Evolutionary conservation across 2,329 filamentous ascomycete species (phyloP), one percentile per base, ranked within the genome.

Genomic region (Neofusicoccum sp.): DNA sequence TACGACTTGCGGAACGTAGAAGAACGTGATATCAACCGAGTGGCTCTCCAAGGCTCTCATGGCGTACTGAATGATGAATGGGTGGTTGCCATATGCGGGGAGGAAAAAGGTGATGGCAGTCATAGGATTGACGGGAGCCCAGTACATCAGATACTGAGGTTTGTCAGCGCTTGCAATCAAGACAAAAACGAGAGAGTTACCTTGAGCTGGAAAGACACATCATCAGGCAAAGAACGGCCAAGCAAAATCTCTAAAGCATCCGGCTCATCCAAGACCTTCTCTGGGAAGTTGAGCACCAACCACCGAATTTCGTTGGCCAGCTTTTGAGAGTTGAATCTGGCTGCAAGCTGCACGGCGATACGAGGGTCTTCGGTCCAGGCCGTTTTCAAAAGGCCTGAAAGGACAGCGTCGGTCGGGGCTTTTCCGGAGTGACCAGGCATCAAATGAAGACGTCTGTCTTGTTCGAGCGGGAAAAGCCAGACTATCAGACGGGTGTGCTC

Each of bases 1-100:
- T 12, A 99, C 95, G 69, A 99, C 96, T 74, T 99, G 95, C 6
- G 96, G 95, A 2, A 99, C 95, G 73, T 97, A 98, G 78, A 98
- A 99, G 83, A 99, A 99, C 0, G 94, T 97, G 22, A 98, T 88
- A 73, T 98, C 95, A n/a, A 97, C 89, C 0, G 93, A 89, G 72
- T 99, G 95, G 69, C 90, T 93, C 74, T 99, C 95, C 52, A 99
- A 78, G 3, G 95, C 92, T 70, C 93, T 87, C 89, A 99, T 96
- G 1, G 95, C 95, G 76, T 98, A 99, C 76, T 99, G 96, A 43
- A 98, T 87, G 60, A 99, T 84, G 77, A 93, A 96, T 0, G 96
- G 91, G 71, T 99, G 90, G 71, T 97, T 94, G 44, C 89, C 88
- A 75, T 96, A 99, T 1, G 89, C 88, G 0, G 96, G 96, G 68